Evolutionary conservation across 2,329 filamentous ascomycete species (phyloP), one percentile per base, ranked within the genome.

Genomic region (Scopulariopsis brevicaulis): DNA sequence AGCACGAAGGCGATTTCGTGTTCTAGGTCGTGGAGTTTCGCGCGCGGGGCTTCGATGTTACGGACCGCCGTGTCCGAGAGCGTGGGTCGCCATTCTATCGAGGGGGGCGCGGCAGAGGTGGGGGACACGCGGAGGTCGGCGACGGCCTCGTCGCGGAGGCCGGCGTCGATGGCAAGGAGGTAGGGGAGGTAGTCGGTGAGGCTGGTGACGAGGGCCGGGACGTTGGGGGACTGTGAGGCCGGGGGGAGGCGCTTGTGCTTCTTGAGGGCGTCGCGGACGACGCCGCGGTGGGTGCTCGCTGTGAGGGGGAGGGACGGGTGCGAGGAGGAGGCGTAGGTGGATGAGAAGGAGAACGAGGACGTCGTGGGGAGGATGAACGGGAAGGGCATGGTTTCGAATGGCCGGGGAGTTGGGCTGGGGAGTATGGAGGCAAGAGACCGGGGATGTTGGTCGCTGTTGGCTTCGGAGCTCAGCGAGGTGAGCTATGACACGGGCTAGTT

Each of bases 291-390:
- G 10, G 89, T 93, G 63, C 91, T 92, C 24, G 90, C 86, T 58
- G 83, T 82, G 65, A 93, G 82, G 25, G 91, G 90, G 50, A 99
- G 79, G 0, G 93, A 96, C 3, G 94, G 93, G 71, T 97, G 93
- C 2, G 90, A 90, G 62, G 85, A 82, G 66, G 88, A 93, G 65
- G 75, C 81, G 71, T 96, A 86, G 71, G 79, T 87, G 43, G 86
- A 78, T 24, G 89, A 87, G 68, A 96, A 93, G 56, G 89, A 86
- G 67, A 96, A 86, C 57, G 87, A 83, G 37, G 91, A 96, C 5
- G 93, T 96, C 1, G 93, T 97, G 1, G 94, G 92, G 35, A 97
- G 83, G 12, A 82, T 75, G 67, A 96, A 96, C 14, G 89, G 87
- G 68, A 89, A 97, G 35, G 93, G 92, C 94, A 97, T 97, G 50